Base-by-base conservation (phyloP, 805 yeast genomes). In the Kluyveromyces siamensis region DNA sequence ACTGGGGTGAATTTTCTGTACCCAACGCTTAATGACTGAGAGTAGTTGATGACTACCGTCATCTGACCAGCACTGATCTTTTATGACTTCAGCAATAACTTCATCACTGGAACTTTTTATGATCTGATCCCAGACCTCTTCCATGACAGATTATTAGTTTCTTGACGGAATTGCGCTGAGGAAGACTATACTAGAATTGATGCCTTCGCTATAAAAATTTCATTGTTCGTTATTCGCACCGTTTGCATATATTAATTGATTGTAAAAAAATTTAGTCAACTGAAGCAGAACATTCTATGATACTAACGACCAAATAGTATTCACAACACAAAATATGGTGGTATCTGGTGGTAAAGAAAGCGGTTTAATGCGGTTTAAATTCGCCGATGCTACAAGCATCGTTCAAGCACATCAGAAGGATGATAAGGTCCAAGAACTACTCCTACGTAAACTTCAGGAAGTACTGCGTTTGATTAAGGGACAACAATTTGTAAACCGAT, bases 401-500 rank as follows among this genome's bases (percentile, higher is more conserved):
- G 95, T 91, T 37, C 76, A 96, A 46, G 87, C 97, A 1, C 83
- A 87, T 62, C 97, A 91, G 61, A 91, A 91, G 61, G 99, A 91
- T 64, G 74, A 79, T 4, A 87, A 83, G 56, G 79, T 87, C 40
- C 84, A 83, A 55, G 66, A 74, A 0, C 63, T 76, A 2, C 67
- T 87, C 19, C 69, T 74, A 37, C 64, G 69, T 2, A 80, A 83
- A 53, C 54, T 89, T 2, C 75, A 73, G 38, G 83, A 80, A 18
- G 77, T 79, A 0, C 52, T 82, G 6, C 80, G 76, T 52, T 59
- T 73, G 14, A 54, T 83, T 51, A 79, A 56, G 52, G 84, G 84
- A 16, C 83, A 83, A 44, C 65, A 88, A 37, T 83, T 81, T 58
- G 72, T 82, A 10, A 83, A 86, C 58, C 67, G 75, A 3, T 76